phyloP scores from a whole-genome alignment of 768 basidiomycete genomes.

The Rhodotorula paludigena region DNA sequence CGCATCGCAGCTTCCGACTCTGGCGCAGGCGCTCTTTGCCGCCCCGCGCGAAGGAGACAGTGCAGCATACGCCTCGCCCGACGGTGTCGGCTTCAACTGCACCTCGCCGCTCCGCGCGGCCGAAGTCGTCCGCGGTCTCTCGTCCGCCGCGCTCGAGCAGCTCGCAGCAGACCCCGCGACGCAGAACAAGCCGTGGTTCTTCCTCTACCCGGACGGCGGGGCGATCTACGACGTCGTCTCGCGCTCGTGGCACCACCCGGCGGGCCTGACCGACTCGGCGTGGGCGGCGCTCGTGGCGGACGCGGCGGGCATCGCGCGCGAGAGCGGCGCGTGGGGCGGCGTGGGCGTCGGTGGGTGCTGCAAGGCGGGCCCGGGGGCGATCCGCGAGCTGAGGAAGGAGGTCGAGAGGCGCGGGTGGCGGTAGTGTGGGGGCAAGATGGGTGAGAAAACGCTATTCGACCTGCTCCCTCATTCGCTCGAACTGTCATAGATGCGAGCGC shows the following conservation, averaged over 20 bases:
- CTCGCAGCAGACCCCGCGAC: not conserved
- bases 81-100: slow-evolving; percentile 48
- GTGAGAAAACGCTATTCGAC: too few relatives aligned
- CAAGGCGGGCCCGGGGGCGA: slow-evolving; percentile 46
- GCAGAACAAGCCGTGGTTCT: slow-evolving; percentile 32
- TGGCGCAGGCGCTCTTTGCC: slow-evolving; percentile 24
- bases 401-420: slow-evolving; percentile 25
- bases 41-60: not conserved
- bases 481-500: too few relatives aligned
- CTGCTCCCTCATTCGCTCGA: too few relatives aligned
- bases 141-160: not conserved
- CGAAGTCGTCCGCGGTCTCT: slow-evolving; percentile 37
- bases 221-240: slow-evolving; percentile 44
- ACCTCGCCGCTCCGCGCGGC: slow-evolving; percentile 44
- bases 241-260: slow-evolving; percentile 42
- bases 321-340: slow-evolving; percentile 41
- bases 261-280: slow-evolving; percentile 21
- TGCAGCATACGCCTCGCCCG: slow-evolving; percentile 5
- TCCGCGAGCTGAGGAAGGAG: slow-evolving; percentile 39
- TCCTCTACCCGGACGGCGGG: slow-evolving; percentile 49
- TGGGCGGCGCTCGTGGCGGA: slow-evolving; percentile 43
- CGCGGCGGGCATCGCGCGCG: slow-evolving; percentile 24
- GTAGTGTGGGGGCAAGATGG: not conserved
- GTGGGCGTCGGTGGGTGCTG: slow-evolving; percentile 48
- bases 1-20: not conserved